Evolutionary conservation across 352 stramenopile species (phyloP).

Genomic region (Globisporangium apiculatum): DNA sequence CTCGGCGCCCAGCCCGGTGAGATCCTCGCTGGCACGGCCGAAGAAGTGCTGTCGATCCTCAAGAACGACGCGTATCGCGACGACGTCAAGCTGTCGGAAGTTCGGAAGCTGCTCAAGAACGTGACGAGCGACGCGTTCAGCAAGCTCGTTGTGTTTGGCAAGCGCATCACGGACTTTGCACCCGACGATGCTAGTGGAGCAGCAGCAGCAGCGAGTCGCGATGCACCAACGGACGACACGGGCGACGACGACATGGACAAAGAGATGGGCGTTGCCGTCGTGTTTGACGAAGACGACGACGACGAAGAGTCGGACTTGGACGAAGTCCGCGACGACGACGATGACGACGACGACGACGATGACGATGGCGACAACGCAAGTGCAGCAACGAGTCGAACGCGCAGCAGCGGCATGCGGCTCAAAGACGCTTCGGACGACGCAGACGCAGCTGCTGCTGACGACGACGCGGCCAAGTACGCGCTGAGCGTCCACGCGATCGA

Average conservation of each 20-base stretch:
- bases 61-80: conserved; percentile 89
- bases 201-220: conserved; percentile 13
- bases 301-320: conserved; percentile 91
- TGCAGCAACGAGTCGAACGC: too few relatives aligned
- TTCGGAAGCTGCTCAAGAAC: conserved; percentile 84
- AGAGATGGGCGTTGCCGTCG: conserved; percentile 97
- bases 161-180: conserved; percentile 88
- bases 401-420: conserved; percentile 50
- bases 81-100: conserved; percentile 76
- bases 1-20: conserved; percentile 88
- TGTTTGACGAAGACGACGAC: conserved; percentile 98
- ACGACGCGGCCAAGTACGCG: conserved; percentile 55
- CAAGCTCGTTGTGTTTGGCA: conserved; percentile 77
- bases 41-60: conserved; percentile 90
- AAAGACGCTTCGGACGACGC: conserved; percentile 57
- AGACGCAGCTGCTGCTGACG: conserved; percentile 53
- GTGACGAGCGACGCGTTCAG: conserved; percentile 66
- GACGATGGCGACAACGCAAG: conserved; percentile 7
- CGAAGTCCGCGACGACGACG: conserved; percentile 71
- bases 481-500: conserved; percentile 96
- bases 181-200: conserved; percentile 13
- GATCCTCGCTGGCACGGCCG: conserved; percentile 85
- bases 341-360: conserved; percentile 46
- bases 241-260: conserved; percentile 84
- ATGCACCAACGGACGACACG: background rate